Evolutionary conservation across 345 rosid species (phyloP).

Genomic region (Nasturtium officinale): DNA sequence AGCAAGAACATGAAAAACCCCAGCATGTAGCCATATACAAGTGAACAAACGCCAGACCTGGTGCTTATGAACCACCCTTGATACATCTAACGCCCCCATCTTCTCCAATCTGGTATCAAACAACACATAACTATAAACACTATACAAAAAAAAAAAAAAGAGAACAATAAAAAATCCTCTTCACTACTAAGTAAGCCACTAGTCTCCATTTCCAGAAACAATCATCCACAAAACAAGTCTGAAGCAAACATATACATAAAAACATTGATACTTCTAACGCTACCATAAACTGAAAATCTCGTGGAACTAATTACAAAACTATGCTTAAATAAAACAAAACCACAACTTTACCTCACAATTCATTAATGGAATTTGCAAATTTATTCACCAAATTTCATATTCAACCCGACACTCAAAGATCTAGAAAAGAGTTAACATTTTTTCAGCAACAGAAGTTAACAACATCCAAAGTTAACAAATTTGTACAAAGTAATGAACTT

Average conservation of each 20-base stretch:
- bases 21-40: constrained; percentile 98
- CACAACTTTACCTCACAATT: neutral
- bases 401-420: too few relatives aligned
- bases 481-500: too few relatives aligned
- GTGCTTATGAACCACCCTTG: constrained; percentile 53
- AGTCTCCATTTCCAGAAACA: too few relatives aligned
- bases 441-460: too few relatives aligned
- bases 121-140: constrained; percentile 10
- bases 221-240: too few relatives aligned
- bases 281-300: neutral
- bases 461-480: too few relatives aligned
- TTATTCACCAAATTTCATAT: too few relatives aligned
- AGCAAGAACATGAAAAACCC: constrained; percentile 86
- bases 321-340: constrained; percentile 1
- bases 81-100: constrained; percentile 75
- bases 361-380: neutral
- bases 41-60: constrained; percentile 84
- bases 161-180: neutral
- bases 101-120: constrained; percentile 65
- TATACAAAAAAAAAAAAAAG: neutral
- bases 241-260: too few relatives aligned
- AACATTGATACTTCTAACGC: too few relatives aligned
- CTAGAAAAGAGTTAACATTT: too few relatives aligned
- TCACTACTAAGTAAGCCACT: neutral
- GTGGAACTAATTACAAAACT: neutral